These are phyloP conservation scores for Beta lomatogona DNA, from an alignment of 179 eudicot genomes.

Conservation along the genomic window DNA sequence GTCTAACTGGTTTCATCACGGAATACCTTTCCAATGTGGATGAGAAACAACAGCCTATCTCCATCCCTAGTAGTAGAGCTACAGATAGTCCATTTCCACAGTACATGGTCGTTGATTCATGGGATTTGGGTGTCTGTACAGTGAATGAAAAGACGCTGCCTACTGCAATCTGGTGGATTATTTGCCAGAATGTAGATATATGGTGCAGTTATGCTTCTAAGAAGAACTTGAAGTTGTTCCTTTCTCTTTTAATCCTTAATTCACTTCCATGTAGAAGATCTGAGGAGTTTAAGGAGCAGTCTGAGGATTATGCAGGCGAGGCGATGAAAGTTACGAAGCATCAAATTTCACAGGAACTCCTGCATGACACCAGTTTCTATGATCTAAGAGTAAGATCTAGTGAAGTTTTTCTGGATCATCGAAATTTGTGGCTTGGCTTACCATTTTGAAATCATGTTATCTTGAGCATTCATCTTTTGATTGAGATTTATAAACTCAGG, in stretches of 20 bases:
- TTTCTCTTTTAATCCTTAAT: conserved; percentile 48
- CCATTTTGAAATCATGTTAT: too few relatives aligned
- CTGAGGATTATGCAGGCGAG: conserved; percentile 20
- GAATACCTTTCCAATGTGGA: conserved; percentile 41
- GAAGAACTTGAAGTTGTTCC: conserved; percentile 65
- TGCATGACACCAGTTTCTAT: conserved; percentile 59
- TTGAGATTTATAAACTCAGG: too few relatives aligned
- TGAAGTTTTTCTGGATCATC: not conserved
- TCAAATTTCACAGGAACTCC: conserved; percentile 60
- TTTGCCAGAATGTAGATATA: conserved; percentile 71
- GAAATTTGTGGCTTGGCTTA: not conserved
- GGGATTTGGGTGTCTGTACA: conserved; percentile 62
- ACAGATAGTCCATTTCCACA: conserved; percentile 19
- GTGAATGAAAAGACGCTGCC: conserved; percentile 61
- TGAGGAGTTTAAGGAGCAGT: conserved; percentile 32
- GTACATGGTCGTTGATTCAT: conserved; percentile 28
- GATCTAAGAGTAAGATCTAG: conserved; percentile 70
- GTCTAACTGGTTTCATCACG: conserved; percentile 58
- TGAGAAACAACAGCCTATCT: conserved; percentile 27
- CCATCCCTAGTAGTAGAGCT: conserved; percentile 29
- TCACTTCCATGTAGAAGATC: conserved; percentile 39
- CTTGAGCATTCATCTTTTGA: not conserved
- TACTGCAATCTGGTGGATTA: conserved; percentile 71
- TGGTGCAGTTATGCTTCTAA: conserved; percentile 79
- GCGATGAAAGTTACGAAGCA: conserved; percentile 41